These are phyloP conservation scores for Drechslera avenae DNA, from an alignment of 2,329 filamentous ascomycete genomes.

Conservation along the genomic window DNA sequence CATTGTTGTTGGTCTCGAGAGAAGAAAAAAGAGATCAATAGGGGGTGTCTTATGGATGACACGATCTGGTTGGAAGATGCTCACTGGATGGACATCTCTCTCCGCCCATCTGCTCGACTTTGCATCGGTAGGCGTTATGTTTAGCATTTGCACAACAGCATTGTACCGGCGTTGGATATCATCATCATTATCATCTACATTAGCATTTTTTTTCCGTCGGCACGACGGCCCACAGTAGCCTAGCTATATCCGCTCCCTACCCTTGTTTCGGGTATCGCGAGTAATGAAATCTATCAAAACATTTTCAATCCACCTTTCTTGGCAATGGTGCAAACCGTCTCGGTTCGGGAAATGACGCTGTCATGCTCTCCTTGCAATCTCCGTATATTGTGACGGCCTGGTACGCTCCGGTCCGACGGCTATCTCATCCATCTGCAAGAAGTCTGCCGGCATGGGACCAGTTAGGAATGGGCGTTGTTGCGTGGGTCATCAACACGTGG, in stretches of 20 bases:
- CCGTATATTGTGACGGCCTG: slow-evolving; percentile 7
- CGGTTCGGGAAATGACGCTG: slow-evolving; percentile 1
- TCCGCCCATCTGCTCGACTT: slow-evolving; percentile 9
- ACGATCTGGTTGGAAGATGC: slow-evolving; percentile 14
- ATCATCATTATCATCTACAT: slow-evolving; percentile 9
- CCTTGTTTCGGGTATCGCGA: slow-evolving; percentile 11
- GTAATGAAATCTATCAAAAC: slow-evolving; percentile 17
- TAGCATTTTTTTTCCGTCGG: slow-evolving; percentile 2
- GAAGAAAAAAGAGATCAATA: background rate
- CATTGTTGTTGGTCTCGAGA: slow-evolving; percentile 1
- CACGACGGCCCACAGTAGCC: slow-evolving; percentile 2
- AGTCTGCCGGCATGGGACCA: background rate
- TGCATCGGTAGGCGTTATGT: slow-evolving; percentile 12
- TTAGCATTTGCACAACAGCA: slow-evolving; percentile 15
- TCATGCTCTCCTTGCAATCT: slow-evolving; percentile 16
- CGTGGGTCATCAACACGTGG: slow-evolving; percentile 4
- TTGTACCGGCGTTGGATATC: slow-evolving; percentile 14
- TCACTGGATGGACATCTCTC: slow-evolving; percentile 19
- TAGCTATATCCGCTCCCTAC: slow-evolving; percentile 9
- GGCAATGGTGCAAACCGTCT: slow-evolving; percentile 3
- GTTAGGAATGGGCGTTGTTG: background rate
- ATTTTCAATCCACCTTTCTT: slow-evolving; percentile 2
- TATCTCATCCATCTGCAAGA: slow-evolving; percentile 11
- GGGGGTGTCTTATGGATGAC: slow-evolving; percentile 1
- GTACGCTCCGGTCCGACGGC: slow-evolving; percentile 16